Evolutionary conservation across 2,329 filamentous ascomycete species (phyloP), one percentile per base, ranked within the genome.

Genomic region (Fusarium zealandicum): DNA sequence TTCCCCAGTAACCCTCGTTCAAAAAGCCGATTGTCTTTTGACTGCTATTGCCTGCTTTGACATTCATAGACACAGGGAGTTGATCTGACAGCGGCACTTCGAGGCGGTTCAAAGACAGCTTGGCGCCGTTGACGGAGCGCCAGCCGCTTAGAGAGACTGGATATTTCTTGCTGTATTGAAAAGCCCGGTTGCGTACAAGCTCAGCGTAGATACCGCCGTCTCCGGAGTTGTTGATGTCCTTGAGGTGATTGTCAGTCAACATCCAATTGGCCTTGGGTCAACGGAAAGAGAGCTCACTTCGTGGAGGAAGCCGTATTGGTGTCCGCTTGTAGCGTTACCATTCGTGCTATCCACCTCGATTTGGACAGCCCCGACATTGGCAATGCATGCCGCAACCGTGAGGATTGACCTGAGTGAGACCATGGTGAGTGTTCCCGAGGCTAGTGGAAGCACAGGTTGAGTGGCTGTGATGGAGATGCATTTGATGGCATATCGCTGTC

Each of bases 201-300:
- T 91, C 87, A 41, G 85, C 88, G 68, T 91, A 90, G 57, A 90
- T 82, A 5, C 88, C 88, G 17, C 88, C 88, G 66, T 91, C 88
- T 3, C 88, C 87, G 2, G 84, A 87, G 69, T 89, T 84, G 70
- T 85, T 85, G 69, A 87, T 87, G 47, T 85, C 83, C 81, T 84
- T 12, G 16, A 9, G 3, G 4, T 1, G 2, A 4, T 9, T n/a
- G 6, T 31, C 12, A 59, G 48, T 31, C 12, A 10, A 16, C 6
- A 6, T 14, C n/a, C n/a, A n/a, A n/a, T 13, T 9, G 20, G 20
- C 8, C 3, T 25, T 6, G 1, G 1, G 0, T 8, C 12, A 12
- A 9, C 1, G 7, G 10, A 9, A 6, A 6, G 11, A 3, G 8
- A 2, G 38, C 67, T 32, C 51, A 78, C 76, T 68, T 79, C 76